A percentile compares a stretch with the other conserved stretches of the same genome.
These are phyloP conservation scores for Linaria vulgaris DNA, from an alignment of 257 asterid genomes.

Conservation along the genomic window DNA sequence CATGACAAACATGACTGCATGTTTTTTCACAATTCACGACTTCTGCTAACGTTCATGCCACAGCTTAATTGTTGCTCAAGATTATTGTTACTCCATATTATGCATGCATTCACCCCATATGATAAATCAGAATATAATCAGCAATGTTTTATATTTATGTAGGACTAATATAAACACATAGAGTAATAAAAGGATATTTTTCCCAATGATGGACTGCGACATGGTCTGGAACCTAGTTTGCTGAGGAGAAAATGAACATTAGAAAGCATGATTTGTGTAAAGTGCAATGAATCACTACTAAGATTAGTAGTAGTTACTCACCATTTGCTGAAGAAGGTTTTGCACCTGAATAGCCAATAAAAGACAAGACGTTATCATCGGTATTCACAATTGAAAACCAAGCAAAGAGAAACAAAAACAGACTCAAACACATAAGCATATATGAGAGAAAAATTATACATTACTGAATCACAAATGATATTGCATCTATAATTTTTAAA, in stretches of 20 bases:
- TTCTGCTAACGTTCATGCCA: not conserved
- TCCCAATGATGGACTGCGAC: constrained; percentile 83
- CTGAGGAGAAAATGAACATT: constrained; percentile 44
- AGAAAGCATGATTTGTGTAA: constrained; percentile 19
- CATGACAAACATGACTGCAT: not conserved
- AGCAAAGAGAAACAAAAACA: not conserved
- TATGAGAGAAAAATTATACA: too few relatives aligned
- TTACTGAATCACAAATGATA: too few relatives aligned
- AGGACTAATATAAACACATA: constrained; percentile 9
- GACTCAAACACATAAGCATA: not conserved
- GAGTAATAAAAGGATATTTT: constrained; percentile 70
- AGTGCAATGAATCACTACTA: not conserved
- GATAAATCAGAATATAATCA: too few relatives aligned
- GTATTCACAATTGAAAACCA: not conserved
- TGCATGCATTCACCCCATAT: not conserved
- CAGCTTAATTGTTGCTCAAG: not conserved
- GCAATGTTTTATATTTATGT: not conserved
- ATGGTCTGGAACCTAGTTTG: constrained; percentile 87
- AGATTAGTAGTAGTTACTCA: constrained; percentile 33
- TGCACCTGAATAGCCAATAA: constrained; percentile 56
- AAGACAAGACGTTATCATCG: constrained; percentile 19
- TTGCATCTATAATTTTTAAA: not conserved
- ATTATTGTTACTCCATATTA: not conserved
- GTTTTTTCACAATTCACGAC: not conserved
- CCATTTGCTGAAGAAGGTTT: constrained; percentile 88